phyloP scores from a whole-genome alignment of 805 yeast species.

The Yarrowia sp. region DNA sequence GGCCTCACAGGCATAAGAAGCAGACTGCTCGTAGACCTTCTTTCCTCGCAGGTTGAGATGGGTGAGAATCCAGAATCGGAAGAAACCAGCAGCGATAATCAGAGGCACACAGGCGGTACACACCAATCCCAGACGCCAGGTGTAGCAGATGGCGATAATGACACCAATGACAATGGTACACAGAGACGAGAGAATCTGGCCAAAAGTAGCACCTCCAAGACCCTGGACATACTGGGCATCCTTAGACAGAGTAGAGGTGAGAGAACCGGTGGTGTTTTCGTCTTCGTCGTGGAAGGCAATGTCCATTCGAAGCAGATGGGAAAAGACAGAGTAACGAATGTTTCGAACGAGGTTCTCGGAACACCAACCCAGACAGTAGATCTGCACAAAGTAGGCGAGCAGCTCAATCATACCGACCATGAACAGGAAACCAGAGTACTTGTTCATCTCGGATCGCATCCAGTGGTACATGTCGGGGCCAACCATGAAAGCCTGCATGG shows the following conservation, averaged over 20 bases:
- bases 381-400: conserved; percentile 31
- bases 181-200: conserved; percentile 40
- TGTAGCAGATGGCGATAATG: conserved; percentile 40
- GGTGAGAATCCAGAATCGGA: conserved; percentile 39
- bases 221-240: conserved; percentile 43
- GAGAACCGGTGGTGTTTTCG: conserved; percentile 41
- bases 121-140: conserved; percentile 43
- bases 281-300: conserved; percentile 40
- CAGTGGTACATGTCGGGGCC: conserved; percentile 34
- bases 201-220: conserved; percentile 43
- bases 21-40: conserved; percentile 40
- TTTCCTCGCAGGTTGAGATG: conserved; percentile 40
- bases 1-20: conserved; percentile 42
- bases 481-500: conserved; percentile 39
- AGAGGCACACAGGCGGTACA: conserved; percentile 42
- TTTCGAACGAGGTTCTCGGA: conserved; percentile 38
- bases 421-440: conserved; percentile 38
- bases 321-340: conserved; percentile 37
- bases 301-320: conserved; percentile 40
- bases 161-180: conserved; percentile 42
- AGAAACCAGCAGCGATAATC: conserved; percentile 42
- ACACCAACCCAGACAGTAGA: conserved; percentile 32
- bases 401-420: conserved; percentile 38
- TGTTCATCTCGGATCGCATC: conserved; percentile 40
- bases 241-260: conserved; percentile 40